phyloP scores from a whole-genome alignment of 164 flowering plant genomes.

The Litsea cubeba region DNA sequence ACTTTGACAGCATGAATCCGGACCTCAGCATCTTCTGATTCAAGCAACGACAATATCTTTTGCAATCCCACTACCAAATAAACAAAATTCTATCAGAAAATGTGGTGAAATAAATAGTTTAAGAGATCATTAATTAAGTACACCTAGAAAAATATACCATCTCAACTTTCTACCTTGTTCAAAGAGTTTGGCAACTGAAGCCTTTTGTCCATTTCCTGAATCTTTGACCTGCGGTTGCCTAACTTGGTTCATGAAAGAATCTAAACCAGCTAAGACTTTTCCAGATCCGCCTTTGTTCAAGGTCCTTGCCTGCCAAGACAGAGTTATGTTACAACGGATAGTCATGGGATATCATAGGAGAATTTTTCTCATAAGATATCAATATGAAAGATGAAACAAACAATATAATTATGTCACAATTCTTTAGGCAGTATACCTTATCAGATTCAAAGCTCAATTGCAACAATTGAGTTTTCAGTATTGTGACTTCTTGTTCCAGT shows the following conservation, averaged over 20 bases:
- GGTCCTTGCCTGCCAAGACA: conserved; percentile 51
- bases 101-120: neutral
- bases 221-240: conserved; percentile 31
- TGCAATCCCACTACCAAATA: conserved; percentile 83
- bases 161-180: conserved; percentile 10
- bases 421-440: conserved; percentile 46
- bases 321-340: neutral
- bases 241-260: conserved; percentile 56
- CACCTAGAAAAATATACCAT: neutral
- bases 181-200: conserved; percentile 80
- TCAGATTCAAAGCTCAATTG: conserved; percentile 88
- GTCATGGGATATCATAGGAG: neutral
- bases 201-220: conserved; percentile 68
- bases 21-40: conserved; percentile 90
- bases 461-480: conserved; percentile 65
- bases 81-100: neutral
- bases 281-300: conserved; percentile 58
- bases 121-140: neutral
- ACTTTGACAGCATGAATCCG: conserved; percentile 99
- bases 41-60: conserved; percentile 87
- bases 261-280: conserved; percentile 33
- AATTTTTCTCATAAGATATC: too few species aligned
- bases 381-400: neutral
- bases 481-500: conserved; percentile 78
- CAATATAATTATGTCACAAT: neutral